A percentile compares a stretch with the other conserved stretches of the same genome.
phyloP scores from a whole-genome alignment of 2,329 filamentous ascomycete species.

The Bisporella sp. region DNA sequence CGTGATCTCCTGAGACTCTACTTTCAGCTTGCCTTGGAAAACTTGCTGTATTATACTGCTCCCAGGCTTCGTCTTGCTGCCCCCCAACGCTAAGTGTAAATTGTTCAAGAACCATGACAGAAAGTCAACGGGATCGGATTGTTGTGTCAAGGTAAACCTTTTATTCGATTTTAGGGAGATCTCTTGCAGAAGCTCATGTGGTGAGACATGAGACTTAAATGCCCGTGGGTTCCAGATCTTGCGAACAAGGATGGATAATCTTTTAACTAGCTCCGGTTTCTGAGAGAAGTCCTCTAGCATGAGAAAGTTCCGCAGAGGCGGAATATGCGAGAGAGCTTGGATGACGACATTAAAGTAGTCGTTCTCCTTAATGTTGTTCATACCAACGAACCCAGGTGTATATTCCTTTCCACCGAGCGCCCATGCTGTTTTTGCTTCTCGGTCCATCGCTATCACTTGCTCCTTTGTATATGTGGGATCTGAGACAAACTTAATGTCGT shows the following conservation, averaged over 20 bases:
- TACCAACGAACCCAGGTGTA: slow-evolving; percentile 88
- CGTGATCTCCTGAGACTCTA: slow-evolving; percentile 91
- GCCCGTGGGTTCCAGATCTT: slow-evolving; percentile 98
- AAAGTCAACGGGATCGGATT: slow-evolving; percentile 95
- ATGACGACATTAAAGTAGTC: slow-evolving; percentile 96
- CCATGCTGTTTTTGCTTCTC: slow-evolving; percentile 55
- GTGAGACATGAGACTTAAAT: slow-evolving; percentile 94
- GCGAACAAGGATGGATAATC: slow-evolving; percentile 82
- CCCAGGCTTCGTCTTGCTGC: slow-evolving; percentile 77
- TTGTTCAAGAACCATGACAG: slow-evolving; percentile 97
- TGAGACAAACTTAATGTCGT: slow-evolving; percentile 97
- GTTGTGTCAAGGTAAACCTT: slow-evolving; percentile 81
- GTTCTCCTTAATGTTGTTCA: slow-evolving; percentile 99
- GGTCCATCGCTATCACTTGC: slow-evolving; percentile 76
- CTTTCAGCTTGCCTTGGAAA: slow-evolving; percentile 87
- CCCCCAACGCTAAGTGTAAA: slow-evolving; percentile 84
- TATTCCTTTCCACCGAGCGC: slow-evolving; percentile 81
- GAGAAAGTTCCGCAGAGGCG: slow-evolving; percentile 84
- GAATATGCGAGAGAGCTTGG: slow-evolving; percentile 84
- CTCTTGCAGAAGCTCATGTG: slow-evolving; percentile 93
- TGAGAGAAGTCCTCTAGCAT: slow-evolving; percentile 75
- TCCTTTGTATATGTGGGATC: slow-evolving; percentile 78
- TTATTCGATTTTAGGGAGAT: slow-evolving; percentile 86
- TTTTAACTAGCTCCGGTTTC: slow-evolving; percentile 74
- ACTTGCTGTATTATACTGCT: slow-evolving; percentile 84